phyloP scores from a whole-genome alignment of 1,284 basidiomycete genomes.

The Naganishia cerealis region DNA sequence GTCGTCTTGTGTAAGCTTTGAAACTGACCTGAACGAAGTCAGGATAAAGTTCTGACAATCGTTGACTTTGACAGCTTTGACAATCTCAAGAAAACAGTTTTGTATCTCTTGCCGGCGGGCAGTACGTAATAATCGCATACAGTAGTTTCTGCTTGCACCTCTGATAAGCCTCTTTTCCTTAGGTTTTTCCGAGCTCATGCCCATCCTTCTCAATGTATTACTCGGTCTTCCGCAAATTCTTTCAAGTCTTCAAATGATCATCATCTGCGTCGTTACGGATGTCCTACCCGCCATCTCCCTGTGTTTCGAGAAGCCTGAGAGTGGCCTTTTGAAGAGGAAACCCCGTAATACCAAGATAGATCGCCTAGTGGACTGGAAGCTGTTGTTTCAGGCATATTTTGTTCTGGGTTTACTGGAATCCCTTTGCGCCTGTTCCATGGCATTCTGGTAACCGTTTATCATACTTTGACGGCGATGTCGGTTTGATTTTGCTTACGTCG shows the following conservation, averaged over 20 bases:
- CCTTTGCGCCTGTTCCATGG: constrained; percentile 59
- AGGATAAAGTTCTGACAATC: not conserved
- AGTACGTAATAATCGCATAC: constrained; percentile 16
- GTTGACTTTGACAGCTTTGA: constrained; percentile 55
- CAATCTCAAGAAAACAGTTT: constrained; percentile 62
- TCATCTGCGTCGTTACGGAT: constrained; percentile 65
- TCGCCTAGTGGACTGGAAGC: constrained; percentile 56
- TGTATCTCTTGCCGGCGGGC: constrained; percentile 53
- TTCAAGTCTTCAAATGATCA: constrained; percentile 58
- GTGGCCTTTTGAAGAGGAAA: constrained; percentile 61
- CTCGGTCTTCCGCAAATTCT: constrained; percentile 60
- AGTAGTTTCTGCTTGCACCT: not conserved
- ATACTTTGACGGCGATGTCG: constrained; percentile 33
- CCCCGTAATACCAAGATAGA: constrained; percentile 65
- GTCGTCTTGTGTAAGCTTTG: constrained; percentile 58
- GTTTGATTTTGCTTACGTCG: constrained; percentile 41
- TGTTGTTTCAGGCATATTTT: constrained; percentile 67
- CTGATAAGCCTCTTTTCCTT: constrained; percentile 9
- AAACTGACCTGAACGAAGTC: not conserved
- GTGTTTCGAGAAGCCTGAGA: constrained; percentile 63
- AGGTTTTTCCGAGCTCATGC: constrained; percentile 68
- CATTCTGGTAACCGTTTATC: constrained; percentile 43
- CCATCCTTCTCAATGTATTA: constrained; percentile 62
- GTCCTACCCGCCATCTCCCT: constrained; percentile 60
- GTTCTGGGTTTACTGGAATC: constrained; percentile 64